Evolutionary conservation across 1,139 yeast species (phyloP).

Genomic region (Wickerhamomyces sp.): DNA sequence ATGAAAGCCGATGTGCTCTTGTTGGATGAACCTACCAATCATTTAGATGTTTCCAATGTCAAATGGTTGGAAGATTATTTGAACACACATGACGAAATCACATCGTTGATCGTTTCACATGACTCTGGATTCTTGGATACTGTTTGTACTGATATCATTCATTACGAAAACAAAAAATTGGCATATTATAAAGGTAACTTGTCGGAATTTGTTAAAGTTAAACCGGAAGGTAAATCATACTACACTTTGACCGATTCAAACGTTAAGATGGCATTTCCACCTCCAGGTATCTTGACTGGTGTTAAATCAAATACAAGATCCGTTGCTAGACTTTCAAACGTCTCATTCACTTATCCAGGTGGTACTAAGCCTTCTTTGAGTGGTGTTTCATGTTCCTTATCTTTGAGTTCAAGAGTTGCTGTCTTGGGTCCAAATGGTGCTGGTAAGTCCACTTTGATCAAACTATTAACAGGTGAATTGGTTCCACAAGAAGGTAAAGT

Average conservation of each 20-base stretch:
- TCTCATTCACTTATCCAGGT: conserved; percentile 87
- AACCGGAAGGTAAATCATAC: conserved; percentile 95
- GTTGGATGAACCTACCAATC: conserved; percentile 98
- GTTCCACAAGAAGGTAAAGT: conserved; percentile 84
- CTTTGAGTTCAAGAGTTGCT: conserved; percentile 93
- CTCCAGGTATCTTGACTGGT: conserved; percentile 95
- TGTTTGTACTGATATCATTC: conserved; percentile 95
- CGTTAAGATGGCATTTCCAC: conserved; percentile 97
- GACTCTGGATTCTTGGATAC: conserved; percentile 95
- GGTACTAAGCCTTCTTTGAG: conserved; percentile 76
- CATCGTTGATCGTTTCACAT: conserved; percentile 94
- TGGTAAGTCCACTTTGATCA: conserved; percentile 94
- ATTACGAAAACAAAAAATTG: conserved; percentile 91
- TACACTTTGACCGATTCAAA: conserved; percentile 92
- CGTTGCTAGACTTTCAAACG: conserved; percentile 85
- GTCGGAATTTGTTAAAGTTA: conserved; percentile 83
- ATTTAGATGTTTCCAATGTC: conserved; percentile 90
- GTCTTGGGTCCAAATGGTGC: conserved; percentile 98
- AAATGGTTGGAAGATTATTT: conserved; percentile 91
- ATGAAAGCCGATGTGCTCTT: conserved; percentile 94
- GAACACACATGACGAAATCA: conserved; percentile 74
- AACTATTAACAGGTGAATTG: conserved; percentile 86
- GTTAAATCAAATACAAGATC: conserved; percentile 94
- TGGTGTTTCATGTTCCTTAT: conserved; percentile 80
- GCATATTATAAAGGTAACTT: conserved; percentile 95